A percentile compares a stretch with the other conserved stretches of the same genome.
These are phyloP conservation scores for Blastocystis hominis DNA, from an alignment of 352 stramenopile species.

Conservation along the genomic window DNA sequence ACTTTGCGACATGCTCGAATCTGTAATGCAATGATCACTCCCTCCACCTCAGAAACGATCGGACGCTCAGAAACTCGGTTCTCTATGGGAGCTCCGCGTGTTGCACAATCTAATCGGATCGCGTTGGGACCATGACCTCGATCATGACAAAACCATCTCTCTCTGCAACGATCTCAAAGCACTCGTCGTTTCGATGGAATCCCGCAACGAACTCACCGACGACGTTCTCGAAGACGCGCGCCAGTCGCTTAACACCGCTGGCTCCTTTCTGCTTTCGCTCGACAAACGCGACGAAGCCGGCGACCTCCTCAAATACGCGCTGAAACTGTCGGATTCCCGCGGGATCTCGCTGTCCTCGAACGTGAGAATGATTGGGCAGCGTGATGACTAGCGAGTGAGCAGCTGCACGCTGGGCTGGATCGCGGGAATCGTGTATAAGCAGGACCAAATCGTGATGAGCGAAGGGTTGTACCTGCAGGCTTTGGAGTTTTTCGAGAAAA, in stretches of 20 bases:
- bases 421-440: neutral
- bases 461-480: constrained; percentile 36
- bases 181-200: neutral
- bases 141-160: neutral
- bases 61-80: neutral
- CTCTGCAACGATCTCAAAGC: neutral
- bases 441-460: constrained; percentile 18
- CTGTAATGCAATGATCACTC: neutral
- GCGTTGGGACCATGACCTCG: neutral
- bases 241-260: constrained; percentile 17
- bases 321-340: neutral
- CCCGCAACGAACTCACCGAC: neutral
- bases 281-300: constrained; percentile 15
- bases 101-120: neutral
- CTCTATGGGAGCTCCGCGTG: neutral
- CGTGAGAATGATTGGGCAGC: neutral
- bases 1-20: neutral
- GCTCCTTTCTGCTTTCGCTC: neutral
- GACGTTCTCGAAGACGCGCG: neutral
- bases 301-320: neutral
- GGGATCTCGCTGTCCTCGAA: constrained; percentile 4
- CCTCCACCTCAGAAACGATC: neutral
- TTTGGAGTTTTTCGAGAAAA: constrained; percentile 22
- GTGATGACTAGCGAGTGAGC: neutral
- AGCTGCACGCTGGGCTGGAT: constrained; percentile 27